Base-by-base conservation (phyloP, 768 basidiomycete species). In the Suillus paluster region DNA sequence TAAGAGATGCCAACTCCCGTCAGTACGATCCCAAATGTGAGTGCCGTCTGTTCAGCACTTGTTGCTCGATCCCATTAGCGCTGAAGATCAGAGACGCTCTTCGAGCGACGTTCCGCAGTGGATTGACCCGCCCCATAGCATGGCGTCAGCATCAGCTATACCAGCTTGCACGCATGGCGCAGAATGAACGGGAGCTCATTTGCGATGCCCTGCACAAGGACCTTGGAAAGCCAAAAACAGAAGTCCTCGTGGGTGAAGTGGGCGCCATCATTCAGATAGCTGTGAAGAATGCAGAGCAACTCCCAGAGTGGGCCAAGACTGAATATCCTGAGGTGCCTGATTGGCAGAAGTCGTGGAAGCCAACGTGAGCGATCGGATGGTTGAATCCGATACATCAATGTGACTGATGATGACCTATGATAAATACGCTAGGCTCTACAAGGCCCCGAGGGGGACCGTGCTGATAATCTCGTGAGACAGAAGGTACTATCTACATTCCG, bases 61-160 rank as follows among this genome's bases (percentile, higher is more conserved):
- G 9, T 36, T 21, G 10, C 57, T n/a, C 23, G 34, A 10, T 38
- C 34, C 53, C 30, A 42, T n/a, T 23, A 14, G 64, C 12, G 30
- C 44, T 25, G 7, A 52, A 80, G 79, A 76, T 78, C 61, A 70
- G 77, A 63, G 74, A 72, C 11, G 41, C 66, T 1, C 69, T 90
- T 7, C 75, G 72, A 7, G 68, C 73, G 38, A 83, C 83, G 7
- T 91, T 90, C 74, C 72, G 72, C 21, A 65, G 78, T 0, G 84
- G 86, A 4, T 65, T 76, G 42, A 82, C 85, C 0, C 79, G 77
- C n/a, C 75, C 85, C 3, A 66, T 91, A 42, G 72, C 74, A 61
- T 92, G 84, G 81, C 83, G 91, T 17, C 82, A 83, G 58, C 79
- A 83, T 49, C 91, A 93, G 65, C 80, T 92, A 46, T 77, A 79